A percentile compares a stretch with the other conserved stretches of the same genome.
Evolutionary conservation across 2,329 filamentous ascomycete genomes (phyloP).

Genomic region (Talaromyces albobiverticillius): DNA sequence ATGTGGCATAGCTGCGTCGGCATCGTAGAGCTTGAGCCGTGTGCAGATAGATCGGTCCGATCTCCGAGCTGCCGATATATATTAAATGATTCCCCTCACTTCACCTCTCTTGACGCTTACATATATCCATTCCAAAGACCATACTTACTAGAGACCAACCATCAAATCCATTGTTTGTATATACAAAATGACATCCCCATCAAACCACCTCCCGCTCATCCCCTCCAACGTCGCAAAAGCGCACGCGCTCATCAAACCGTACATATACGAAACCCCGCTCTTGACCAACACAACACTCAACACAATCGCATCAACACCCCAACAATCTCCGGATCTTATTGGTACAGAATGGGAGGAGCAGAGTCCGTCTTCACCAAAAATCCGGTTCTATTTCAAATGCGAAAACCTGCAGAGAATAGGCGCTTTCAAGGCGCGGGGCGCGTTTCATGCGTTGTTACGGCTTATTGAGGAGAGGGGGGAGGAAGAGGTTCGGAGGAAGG

Average conservation of each 20-base stretch:
- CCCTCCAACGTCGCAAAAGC: slow-evolving; percentile 70
- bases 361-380: slow-evolving; percentile 58
- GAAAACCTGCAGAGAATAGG: slow-evolving; percentile 90
- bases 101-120: too few species aligned
- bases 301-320: slow-evolving; percentile 69
- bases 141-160: too few species aligned
- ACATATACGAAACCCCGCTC: slow-evolving; percentile 81
- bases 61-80: background rate
- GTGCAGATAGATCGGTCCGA: background rate
- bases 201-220: slow-evolving; percentile 62
- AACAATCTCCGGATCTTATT: slow-evolving; percentile 51
- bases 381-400: slow-evolving; percentile 89
- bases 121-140: too few species aligned
- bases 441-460: slow-evolving; percentile 77
- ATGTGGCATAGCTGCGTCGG: background rate
- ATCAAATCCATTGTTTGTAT: background rate
- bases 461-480: slow-evolving; percentile 63
- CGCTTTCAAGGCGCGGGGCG: slow-evolving; percentile 88
- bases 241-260: slow-evolving; percentile 67
- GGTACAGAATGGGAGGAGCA: slow-evolving; percentile 58
- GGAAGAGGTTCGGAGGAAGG: slow-evolving; percentile 60
- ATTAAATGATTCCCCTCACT: too few species aligned
- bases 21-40: too few species aligned
- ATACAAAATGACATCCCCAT: slow-evolving; percentile 14
- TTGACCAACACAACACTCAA: slow-evolving; percentile 75